Evolutionary conservation across 768 basidiomycete genomes (phyloP).

Genomic region (Lanmaoa pseudosensibilis): DNA sequence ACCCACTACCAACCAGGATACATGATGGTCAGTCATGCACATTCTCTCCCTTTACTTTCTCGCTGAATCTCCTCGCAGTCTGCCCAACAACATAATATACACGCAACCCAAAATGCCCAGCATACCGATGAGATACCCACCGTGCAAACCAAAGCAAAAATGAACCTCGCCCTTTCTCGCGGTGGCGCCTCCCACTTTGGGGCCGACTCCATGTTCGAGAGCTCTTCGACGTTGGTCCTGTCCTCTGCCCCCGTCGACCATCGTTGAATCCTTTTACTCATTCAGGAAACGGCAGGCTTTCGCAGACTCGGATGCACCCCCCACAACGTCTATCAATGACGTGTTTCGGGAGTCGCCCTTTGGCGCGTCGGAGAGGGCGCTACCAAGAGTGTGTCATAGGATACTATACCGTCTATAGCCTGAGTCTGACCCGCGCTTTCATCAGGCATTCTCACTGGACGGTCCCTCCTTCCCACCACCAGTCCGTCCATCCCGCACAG

Average conservation of each 20-base stretch:
- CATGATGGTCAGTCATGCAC: conserved; percentile 57
- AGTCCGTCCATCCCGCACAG: conserved; percentile 21
- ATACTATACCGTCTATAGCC: rapidly evolving
- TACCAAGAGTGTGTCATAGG: conserved; percentile 21
- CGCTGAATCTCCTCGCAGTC: conserved; percentile 41
- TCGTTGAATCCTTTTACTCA: conserved; percentile 5
- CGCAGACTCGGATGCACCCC: conserved; percentile 79
- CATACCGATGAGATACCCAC: conserved; percentile 72
- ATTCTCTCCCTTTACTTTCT: background rate
- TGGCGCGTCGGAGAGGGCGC: conserved; percentile 28
- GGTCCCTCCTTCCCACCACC: conserved; percentile 14
- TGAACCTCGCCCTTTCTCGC: conserved; percentile 67
- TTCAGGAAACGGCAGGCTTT: conserved; percentile 59
- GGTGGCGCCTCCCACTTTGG: conserved; percentile 72
- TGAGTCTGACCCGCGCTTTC: background rate
- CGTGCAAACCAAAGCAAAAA: conserved; percentile 78
- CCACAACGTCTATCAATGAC: conserved; percentile 72
- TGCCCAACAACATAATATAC: conserved; percentile 60
- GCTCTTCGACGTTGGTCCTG: conserved; percentile 37
- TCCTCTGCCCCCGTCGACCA: background rate
- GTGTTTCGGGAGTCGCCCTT: conserved; percentile 55
- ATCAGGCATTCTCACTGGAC: conserved; percentile 26
- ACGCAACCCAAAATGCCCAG: conserved; percentile 54
- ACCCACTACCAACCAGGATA: conserved; percentile 82
- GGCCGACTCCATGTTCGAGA: conserved; percentile 84